phyloP scores from a whole-genome alignment of 192 early-diverging fungal species.

The Podila horticola region DNA sequence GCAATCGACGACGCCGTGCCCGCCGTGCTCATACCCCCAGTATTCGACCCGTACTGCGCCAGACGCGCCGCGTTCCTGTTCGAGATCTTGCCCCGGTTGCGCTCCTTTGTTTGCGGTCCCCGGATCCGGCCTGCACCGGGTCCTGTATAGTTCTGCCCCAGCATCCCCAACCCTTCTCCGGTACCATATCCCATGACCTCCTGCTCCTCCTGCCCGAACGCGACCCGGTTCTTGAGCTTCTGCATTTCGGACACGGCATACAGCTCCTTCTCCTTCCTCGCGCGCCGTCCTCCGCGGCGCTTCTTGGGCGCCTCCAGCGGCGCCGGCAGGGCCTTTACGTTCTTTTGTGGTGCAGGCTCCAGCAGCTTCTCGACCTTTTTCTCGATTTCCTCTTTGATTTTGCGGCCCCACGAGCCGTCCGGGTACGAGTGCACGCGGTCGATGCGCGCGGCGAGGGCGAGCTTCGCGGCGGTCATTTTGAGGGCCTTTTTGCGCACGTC shows the following conservation, averaged over 20 bases:
- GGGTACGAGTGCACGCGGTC: constrained; percentile 75
- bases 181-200: constrained; percentile 87
- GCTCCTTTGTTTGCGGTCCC: constrained; percentile 72
- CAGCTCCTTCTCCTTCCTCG: constrained; percentile 83
- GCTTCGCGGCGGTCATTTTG: constrained; percentile 86
- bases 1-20: constrained; percentile 90
- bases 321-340: constrained; percentile 89
- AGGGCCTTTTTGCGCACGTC: constrained; percentile 85
- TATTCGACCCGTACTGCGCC: constrained; percentile 48
- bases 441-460: constrained; percentile 86
- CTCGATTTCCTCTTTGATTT: constrained; percentile 82
- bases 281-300: constrained; percentile 89
- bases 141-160: constrained; percentile 69
- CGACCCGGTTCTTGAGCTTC: constrained; percentile 90
- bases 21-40: constrained; percentile 66
- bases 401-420: constrained; percentile 80
- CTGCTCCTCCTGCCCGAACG: constrained; percentile 92
- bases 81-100: constrained; percentile 71
- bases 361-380: constrained; percentile 87
- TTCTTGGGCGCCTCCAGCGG: constrained; percentile 94
- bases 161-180: constrained; percentile 89
- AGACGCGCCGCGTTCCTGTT: constrained; percentile 47
- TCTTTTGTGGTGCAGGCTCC: constrained; percentile 87
- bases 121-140: constrained; percentile 78
- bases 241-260: constrained; percentile 88